A percentile compares a stretch with the other conserved stretches of the same genome.
These are phyloP conservation scores for Myrmaecium sp. DNA, from an alignment of 2,329 filamentous ascomycete genomes.

Conservation along the genomic window DNA sequence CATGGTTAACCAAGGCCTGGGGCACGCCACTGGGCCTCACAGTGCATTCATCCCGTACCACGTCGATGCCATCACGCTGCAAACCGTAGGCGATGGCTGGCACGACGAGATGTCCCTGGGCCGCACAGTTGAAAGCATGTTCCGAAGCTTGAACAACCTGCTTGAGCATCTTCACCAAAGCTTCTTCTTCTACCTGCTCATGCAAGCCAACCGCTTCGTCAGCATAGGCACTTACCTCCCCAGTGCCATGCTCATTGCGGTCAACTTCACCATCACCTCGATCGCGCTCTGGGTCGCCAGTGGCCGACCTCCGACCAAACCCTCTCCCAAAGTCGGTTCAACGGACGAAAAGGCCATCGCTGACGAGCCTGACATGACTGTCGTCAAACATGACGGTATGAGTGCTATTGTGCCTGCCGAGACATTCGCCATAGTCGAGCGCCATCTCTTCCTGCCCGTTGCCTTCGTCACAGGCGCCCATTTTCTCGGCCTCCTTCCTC, in stretches of 20 bases:
- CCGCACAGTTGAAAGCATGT: constrained; percentile 73
- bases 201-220: constrained; percentile 83
- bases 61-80: constrained; percentile 85
- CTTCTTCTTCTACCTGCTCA: constrained; percentile 96
- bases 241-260: constrained; percentile 90
- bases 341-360: constrained; percentile 15
- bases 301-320: constrained; percentile 28
- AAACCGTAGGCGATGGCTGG: constrained; percentile 81
- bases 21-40: constrained; percentile 77
- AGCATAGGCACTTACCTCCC: constrained; percentile 96
- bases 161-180: constrained; percentile 95
- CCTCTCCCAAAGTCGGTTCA: constrained; percentile 11
- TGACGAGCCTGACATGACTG: constrained; percentile 17
- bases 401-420: constrained; percentile 22
- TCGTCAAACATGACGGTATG: constrained; percentile 18
- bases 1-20: constrained; percentile 82
- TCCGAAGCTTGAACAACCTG: constrained; percentile 87
- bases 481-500: constrained; percentile 59
- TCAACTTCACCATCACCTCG: constrained; percentile 89
- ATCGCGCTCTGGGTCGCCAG: constrained; percentile 89
- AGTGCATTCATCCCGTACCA: constrained; percentile 96
- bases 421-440: constrained; percentile 31
- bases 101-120: constrained; percentile 96
- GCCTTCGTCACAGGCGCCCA: constrained; percentile 57
- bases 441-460: constrained; percentile 56